Evolutionary conservation across 352 stramenopile genomes (phyloP).

Genomic region (Blastocystis sp.): DNA sequence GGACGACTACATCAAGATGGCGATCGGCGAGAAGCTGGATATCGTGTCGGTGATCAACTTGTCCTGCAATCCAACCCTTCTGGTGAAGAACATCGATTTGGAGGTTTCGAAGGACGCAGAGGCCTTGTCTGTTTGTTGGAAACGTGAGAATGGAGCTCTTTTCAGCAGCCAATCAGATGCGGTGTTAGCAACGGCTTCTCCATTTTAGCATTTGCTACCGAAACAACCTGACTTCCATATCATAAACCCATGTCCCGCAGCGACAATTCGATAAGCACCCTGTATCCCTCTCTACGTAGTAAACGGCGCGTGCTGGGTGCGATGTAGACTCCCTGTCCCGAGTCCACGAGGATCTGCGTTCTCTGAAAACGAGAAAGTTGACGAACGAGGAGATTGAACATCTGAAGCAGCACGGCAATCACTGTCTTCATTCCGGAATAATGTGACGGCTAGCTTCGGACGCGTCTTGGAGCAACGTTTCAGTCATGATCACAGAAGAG

Average conservation of each 20-base stretch:
- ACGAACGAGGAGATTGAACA: constrained; percentile 6
- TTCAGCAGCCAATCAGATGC: not conserved
- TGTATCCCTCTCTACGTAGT: not conserved
- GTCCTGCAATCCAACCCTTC: not conserved
- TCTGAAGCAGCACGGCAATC: constrained; percentile 13
- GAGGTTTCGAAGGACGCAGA: not conserved
- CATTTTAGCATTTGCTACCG: not conserved
- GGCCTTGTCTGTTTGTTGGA: not conserved
- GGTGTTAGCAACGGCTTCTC: not conserved
- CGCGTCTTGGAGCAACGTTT: constrained; percentile 19
- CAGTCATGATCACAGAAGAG: not conserved
- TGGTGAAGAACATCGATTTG: not conserved
- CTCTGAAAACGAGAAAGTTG: constrained; percentile 7
- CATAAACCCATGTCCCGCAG: not conserved
- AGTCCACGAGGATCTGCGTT: not conserved
- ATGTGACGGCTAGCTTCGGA: not conserved
- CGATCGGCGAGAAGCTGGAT: not conserved
- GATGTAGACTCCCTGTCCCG: not conserved
- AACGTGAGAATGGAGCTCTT: too few species aligned
- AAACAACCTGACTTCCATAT: too few species aligned
- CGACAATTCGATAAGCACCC: not conserved
- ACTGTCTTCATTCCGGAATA: not conserved
- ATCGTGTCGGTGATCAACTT: not conserved
- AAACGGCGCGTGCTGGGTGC: not conserved
- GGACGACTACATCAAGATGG: constrained; percentile 5